A percentile compares a stretch with the other conserved stretches of the same genome.
These are phyloP conservation scores for Phyllosticta ampelicida DNA, from an alignment of 2,329 filamentous ascomycete species.

Conservation along the genomic window DNA sequence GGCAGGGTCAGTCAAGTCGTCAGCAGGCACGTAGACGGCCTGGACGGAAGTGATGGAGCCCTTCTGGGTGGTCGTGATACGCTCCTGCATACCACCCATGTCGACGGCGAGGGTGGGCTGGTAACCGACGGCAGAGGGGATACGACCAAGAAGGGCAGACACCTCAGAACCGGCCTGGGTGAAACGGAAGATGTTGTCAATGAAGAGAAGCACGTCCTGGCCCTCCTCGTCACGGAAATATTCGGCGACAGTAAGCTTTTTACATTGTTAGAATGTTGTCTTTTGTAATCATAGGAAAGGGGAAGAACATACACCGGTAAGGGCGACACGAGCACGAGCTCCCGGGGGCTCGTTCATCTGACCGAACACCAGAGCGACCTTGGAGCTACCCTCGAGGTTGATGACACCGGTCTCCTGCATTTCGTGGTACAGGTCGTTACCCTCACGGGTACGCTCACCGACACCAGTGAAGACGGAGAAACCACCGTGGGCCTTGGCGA, in stretches of 20 bases:
- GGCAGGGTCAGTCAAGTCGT: slow-evolving; percentile 99
- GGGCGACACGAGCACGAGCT: slow-evolving; percentile 98
- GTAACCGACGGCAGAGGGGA: slow-evolving; percentile 99
- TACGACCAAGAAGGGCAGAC: slow-evolving; percentile 98
- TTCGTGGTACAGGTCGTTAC: slow-evolving; percentile 99
- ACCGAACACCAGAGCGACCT: slow-evolving; percentile 98
- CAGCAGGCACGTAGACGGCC: slow-evolving; percentile 99
- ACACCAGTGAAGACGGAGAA: slow-evolving; percentile 99
- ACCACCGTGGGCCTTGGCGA: slow-evolving; percentile 99
- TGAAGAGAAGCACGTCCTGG: slow-evolving; percentile 98
- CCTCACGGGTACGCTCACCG: slow-evolving; percentile 99
- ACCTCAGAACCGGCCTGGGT: slow-evolving; percentile 99
- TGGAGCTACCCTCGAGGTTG: slow-evolving; percentile 97
- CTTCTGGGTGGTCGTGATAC: slow-evolving; percentile 99
- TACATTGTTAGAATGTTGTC: too few species aligned
- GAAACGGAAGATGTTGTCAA: slow-evolving; percentile 99
- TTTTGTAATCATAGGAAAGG: too few species aligned
- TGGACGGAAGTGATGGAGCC: slow-evolving; percentile 99
- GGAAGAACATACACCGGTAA: slow-evolving; percentile 54
- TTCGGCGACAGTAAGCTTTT: slow-evolving; percentile 54
- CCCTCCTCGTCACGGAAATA: slow-evolving; percentile 74
- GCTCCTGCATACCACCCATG: slow-evolving; percentile 99
- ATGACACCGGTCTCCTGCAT: slow-evolving; percentile 99
- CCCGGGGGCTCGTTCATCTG: slow-evolving; percentile 99
- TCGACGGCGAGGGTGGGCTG: slow-evolving; percentile 96